Conservation (phyloP, 768 basidiomycete genomes). For the Naganishia vaughanmartiniae region DNA sequence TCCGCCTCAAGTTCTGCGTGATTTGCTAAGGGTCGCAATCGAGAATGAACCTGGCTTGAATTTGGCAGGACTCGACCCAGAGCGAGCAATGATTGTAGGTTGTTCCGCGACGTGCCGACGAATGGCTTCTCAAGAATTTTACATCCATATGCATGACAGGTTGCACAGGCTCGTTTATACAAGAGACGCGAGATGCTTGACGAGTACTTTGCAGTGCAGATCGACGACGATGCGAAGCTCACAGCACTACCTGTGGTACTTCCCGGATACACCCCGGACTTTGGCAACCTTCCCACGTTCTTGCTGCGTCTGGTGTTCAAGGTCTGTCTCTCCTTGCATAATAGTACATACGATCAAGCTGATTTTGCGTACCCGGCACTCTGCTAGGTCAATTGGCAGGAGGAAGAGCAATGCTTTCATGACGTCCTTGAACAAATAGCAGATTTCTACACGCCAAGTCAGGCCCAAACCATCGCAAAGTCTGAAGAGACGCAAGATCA, state of each 20-base stretch:
- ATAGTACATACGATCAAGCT: not conserved
- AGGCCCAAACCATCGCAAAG: not conserved
- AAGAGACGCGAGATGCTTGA: conserved; percentile 72
- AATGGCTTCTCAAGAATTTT: not conserved
- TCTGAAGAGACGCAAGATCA: conserved; percentile 33
- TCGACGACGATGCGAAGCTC: conserved; percentile 64
- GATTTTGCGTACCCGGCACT: conserved; percentile 13
- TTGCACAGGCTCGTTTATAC: conserved; percentile 37
- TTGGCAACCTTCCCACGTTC: conserved; percentile 83
- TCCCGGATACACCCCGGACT: conserved; percentile 81
- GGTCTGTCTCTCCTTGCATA: conserved; percentile 55
- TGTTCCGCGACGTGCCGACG: not conserved
- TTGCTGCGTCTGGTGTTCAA: conserved; percentile 89
- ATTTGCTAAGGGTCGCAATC: conserved; percentile 74
- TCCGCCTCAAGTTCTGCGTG: conserved; percentile 71
- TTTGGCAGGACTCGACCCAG: conserved; percentile 58
- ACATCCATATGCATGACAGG: conserved; percentile 2
- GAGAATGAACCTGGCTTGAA: conserved; percentile 62
- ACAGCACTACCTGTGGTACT: conserved; percentile 77
- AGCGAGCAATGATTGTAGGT: conserved; percentile 69
- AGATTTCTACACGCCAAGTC: conserved; percentile 79
- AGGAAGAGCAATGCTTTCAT: conserved; percentile 79
- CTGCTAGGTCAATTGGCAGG: conserved; percentile 78
- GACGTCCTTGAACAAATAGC: conserved; percentile 84
- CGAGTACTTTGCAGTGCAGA: conserved; percentile 82